A percentile compares a stretch with the other conserved stretches of the same genome.
Conservation (phyloP, 2,329 filamentous ascomycete species). For the Phialophora macrospora region DNA sequence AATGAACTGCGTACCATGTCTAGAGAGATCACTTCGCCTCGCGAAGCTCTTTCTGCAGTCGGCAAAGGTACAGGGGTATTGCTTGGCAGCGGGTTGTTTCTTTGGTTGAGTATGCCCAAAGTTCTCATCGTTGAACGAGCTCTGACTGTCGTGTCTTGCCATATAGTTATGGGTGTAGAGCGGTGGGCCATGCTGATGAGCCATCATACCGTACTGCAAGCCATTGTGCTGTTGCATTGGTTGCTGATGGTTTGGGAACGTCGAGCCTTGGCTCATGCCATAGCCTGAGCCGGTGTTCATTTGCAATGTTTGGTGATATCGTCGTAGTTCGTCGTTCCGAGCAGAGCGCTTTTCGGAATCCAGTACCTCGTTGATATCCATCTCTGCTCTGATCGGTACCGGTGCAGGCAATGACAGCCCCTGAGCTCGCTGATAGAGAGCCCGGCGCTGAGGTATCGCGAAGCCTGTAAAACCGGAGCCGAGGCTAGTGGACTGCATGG, state of each 20-base stretch:
- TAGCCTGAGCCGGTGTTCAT: conserved; percentile 54
- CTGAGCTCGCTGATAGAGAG: conserved; percentile 30
- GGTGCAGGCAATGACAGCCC: conserved; percentile 25
- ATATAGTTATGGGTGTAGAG: conserved; percentile 52
- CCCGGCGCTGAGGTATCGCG: conserved; percentile 25
- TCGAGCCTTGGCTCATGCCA: conserved; percentile 59
- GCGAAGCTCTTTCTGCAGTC: conserved; percentile 93
- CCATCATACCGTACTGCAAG: conserved; percentile 57
- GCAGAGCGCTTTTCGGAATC: conserved; percentile 55
- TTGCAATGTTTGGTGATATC: conserved; percentile 51
- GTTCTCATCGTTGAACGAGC: conserved; percentile 49
- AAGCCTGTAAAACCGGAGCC: conserved; percentile 26
- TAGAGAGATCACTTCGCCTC: conserved; percentile 86
- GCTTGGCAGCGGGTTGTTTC: conserved; percentile 64
- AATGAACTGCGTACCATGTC: conserved; percentile 73
- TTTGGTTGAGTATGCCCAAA: conserved; percentile 50
- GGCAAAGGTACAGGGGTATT: conserved; percentile 74
- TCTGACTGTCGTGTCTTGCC: conserved; percentile 32
- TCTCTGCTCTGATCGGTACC: conserved; percentile 41
- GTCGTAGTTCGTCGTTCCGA: conserved; percentile 51
- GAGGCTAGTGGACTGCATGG: conserved; percentile 37
- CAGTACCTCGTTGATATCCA: conserved; percentile 60
- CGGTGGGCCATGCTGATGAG: conserved; percentile 60
- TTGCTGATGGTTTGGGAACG: conserved; percentile 52
- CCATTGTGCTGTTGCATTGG: conserved; percentile 56